Evolutionary conservation across 345 rosid species (phyloP), one percentile per base, ranked within the genome.

Genomic region (Rubroshorea leprosula): DNA sequence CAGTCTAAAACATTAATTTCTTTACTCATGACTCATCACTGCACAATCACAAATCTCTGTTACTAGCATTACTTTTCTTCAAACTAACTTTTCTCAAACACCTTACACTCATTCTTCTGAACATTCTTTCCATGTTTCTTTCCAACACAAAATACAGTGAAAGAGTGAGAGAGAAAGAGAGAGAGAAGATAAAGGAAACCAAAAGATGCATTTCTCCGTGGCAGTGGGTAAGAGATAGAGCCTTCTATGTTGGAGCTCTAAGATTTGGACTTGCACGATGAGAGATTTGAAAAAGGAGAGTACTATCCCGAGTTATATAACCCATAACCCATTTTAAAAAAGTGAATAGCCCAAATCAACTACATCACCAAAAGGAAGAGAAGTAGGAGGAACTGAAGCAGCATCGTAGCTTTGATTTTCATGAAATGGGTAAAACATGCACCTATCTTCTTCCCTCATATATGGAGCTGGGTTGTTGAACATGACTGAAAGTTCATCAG

Each of bases 401-500:
- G 41, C 5, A 35, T 13, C 41, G 12, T 6, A 35, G 12, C 12
- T 4, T 3, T 27, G 31, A 27, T 27, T 10, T 6, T 35, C 41
- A 35, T 35, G 12, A 35, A 25, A 54, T 10, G 74, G 68, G 66
- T 58, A 62, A 17, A 65, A 63, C 5, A 77, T 68, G 80, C 76
- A 72, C 15, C 55, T 65, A 31, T 70, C 74, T 49, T 60, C 80
- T 58, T 18, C 64, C 66, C 66, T 50, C 62, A 59, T 43, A 23
- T 79, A 80, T 55, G 73, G 68, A 20, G 5, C 12, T 1, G 1
- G 1, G 9, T 35, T 35, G 11, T 72, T 74, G 65, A 80, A 72
- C 67, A 83, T 74, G 31, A 82, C 70, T 27, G 83, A 67, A 43
- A 86, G 81, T 61, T 88, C 95, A 61, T 79, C 41, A n/a, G n/a